A percentile compares a stretch with the other conserved stretches of the same genome.
These are phyloP conservation scores for Solanum chiquidenum DNA, from an alignment of 257 asterid genomes.

Conservation along the genomic window DNA sequence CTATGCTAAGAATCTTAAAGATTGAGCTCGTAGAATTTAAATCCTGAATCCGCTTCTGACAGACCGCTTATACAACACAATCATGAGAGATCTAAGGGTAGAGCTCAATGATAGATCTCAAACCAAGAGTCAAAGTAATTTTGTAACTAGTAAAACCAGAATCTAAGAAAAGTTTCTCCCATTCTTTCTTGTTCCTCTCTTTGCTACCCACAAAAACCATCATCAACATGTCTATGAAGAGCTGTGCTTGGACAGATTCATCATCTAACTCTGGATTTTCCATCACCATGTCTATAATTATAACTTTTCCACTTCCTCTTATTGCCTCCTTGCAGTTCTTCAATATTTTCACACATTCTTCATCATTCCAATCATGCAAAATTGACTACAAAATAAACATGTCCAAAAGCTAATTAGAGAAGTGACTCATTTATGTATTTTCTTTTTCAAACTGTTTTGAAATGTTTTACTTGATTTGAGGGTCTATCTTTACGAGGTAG, in stretches of 20 bases:
- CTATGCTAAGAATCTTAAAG: not conserved
- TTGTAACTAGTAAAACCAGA: not conserved
- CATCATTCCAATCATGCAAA: slow-evolving; percentile 19
- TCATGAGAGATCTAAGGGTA: not conserved
- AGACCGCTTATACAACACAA: not conserved
- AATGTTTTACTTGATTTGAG: not conserved
- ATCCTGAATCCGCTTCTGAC: not conserved
- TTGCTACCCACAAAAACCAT: not conserved
- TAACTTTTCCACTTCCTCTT: slow-evolving; percentile 6
- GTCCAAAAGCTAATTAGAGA: not conserved
- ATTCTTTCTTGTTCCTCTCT: slow-evolving; percentile 4
- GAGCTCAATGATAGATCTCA: not conserved
- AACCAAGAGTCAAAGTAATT: not conserved
- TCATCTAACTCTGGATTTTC: not conserved
- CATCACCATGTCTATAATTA: slow-evolving; percentile 8
- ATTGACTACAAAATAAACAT: slow-evolving; percentile 7
- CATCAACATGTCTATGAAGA: slow-evolving; percentile 1
- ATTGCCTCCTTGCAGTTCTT: slow-evolving; percentile 10
- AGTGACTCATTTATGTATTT: not conserved
- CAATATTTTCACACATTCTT: slow-evolving; percentile 5
- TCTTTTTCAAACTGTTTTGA: not conserved
- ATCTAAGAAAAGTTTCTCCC: not conserved
- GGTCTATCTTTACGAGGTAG: not conserved
- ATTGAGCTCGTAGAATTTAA: not conserved
- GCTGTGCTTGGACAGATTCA: not conserved